A percentile compares a stretch with the other conserved stretches of the same genome.
Conservation (phyloP, 2,329 filamentous ascomycete genomes). For the Aspergillus proliferans region DNA sequence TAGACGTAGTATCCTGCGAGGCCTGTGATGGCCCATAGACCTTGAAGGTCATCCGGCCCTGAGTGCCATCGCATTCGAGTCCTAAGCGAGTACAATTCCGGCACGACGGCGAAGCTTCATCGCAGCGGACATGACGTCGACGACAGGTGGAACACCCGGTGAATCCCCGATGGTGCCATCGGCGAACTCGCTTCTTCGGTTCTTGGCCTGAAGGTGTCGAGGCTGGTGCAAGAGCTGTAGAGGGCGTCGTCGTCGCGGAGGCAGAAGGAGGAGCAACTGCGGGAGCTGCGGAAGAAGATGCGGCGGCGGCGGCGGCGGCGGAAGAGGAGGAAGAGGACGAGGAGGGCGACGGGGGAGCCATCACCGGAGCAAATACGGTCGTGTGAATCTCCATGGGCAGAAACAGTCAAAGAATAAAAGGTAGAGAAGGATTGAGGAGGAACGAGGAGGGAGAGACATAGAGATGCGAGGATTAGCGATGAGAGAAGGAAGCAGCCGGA, state of each 20-base stretch:
- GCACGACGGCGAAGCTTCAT: conserved; percentile 32
- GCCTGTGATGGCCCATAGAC: conserved; percentile 27
- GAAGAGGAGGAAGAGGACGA: conserved; percentile 3
- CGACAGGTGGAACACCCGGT: conserved; percentile 38
- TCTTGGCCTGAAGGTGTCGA: conserved; percentile 7
- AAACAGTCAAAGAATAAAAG: conserved; percentile 5
- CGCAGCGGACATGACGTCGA: conserved; percentile 34
- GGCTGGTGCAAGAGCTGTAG: background rate
- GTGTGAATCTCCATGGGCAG: conserved; percentile 24
- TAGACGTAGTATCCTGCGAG: conserved; percentile 5
- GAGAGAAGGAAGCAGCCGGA: background rate
- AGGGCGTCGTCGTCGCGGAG: background rate
- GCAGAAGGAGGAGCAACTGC: conserved; percentile 4
- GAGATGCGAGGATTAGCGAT: background rate
- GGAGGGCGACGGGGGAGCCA: conserved; percentile 10
- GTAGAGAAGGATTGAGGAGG: conserved; percentile 10
- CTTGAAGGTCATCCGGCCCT: conserved; percentile 34
- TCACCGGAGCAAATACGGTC: conserved; percentile 13
- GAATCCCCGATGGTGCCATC: conserved; percentile 39
- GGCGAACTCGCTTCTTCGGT: conserved; percentile 28
- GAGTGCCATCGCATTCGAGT: conserved; percentile 27
- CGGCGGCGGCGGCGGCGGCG: background rate
- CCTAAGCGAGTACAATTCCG: conserved; percentile 32
- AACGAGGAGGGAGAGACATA: background rate
- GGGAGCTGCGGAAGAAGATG: conserved; percentile 7